Evolutionary conservation across 805 yeast species (phyloP).

Genomic region (Saturnispora bothae): DNA sequence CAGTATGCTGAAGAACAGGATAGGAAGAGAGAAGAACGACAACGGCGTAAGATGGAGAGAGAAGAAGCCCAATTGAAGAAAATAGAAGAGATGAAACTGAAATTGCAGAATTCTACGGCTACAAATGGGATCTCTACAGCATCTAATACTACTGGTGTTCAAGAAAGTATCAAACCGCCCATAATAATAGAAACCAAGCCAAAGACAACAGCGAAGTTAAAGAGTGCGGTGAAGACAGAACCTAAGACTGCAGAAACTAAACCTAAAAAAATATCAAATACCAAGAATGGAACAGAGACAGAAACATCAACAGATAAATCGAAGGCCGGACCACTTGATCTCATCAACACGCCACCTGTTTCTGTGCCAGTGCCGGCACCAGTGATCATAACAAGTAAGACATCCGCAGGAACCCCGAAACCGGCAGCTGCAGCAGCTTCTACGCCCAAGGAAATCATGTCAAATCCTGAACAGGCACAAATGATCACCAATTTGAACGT

Average conservation of each 20-base stretch:
- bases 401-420: neutral
- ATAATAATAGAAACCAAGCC: neutral
- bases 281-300: neutral
- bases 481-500: constrained; percentile 80
- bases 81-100: constrained; percentile 7
- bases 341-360: neutral
- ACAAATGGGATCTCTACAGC: neutral
- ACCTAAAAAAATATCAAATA: no score
- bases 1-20: constrained; percentile 25
- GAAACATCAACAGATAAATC: neutral
- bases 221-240: neutral
- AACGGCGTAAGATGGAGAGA: constrained; percentile 27
- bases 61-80: constrained; percentile 14
- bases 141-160: neutral
- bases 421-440: constrained; percentile 10
- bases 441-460: constrained; percentile 25
- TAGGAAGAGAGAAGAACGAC: constrained; percentile 21
- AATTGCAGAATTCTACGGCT: neutral
- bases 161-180: neutral
- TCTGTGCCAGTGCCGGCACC: neutral
- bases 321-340: no score
- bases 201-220: neutral
- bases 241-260: neutral
- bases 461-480: constrained; percentile 54
- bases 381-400: neutral